Conservation (phyloP, 164 flowering plant species). For the Akebia trifoliata region DNA sequence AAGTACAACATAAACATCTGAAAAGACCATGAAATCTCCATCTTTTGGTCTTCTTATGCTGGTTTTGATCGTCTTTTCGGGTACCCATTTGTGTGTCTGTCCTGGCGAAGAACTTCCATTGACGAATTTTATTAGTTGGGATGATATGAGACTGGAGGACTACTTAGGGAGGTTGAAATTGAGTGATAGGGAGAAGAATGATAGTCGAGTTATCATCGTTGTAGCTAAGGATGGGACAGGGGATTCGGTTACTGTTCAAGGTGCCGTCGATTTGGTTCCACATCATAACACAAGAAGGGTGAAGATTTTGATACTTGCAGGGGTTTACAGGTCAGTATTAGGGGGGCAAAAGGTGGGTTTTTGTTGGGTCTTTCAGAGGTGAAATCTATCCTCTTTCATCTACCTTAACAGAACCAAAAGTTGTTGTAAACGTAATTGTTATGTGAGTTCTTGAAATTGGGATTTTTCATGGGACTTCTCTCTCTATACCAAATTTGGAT, state of each 20-base stretch:
- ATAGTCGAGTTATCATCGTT: slow-evolving; percentile 43
- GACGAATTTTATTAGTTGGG: slow-evolving; percentile 49
- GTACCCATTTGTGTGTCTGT: slow-evolving; percentile 6
- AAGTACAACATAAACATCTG: background rate
- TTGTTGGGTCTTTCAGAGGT: background rate
- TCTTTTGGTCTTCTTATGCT: too few relatives aligned
- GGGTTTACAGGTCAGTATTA: slow-evolving; percentile 65
- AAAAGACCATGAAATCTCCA: too few relatives aligned
- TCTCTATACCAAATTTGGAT: too few relatives aligned
- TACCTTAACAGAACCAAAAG: too few relatives aligned
- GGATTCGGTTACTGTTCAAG: slow-evolving; percentile 67
- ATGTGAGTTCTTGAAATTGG: background rate
- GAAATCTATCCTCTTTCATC: background rate
- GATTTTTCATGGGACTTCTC: background rate
- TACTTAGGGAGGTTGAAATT: slow-evolving; percentile 5
- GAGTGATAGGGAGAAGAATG: slow-evolving; percentile 8
- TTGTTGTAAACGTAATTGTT: too few relatives aligned
- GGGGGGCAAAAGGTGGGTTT: background rate
- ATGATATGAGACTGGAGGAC: slow-evolving; percentile 37
- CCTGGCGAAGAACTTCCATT: background rate
- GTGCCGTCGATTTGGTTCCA: slow-evolving; percentile 78
- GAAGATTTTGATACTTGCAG: slow-evolving; percentile 68
- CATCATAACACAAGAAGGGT: slow-evolving; percentile 40
- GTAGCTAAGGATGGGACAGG: slow-evolving; percentile 69
- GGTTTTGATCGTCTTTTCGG: slow-evolving; percentile 9